A percentile compares a stretch with the other conserved stretches of the same genome.
Evolutionary conservation across 129 eudicot species (phyloP).

Genomic region (Oenanthe sinensis): DNA sequence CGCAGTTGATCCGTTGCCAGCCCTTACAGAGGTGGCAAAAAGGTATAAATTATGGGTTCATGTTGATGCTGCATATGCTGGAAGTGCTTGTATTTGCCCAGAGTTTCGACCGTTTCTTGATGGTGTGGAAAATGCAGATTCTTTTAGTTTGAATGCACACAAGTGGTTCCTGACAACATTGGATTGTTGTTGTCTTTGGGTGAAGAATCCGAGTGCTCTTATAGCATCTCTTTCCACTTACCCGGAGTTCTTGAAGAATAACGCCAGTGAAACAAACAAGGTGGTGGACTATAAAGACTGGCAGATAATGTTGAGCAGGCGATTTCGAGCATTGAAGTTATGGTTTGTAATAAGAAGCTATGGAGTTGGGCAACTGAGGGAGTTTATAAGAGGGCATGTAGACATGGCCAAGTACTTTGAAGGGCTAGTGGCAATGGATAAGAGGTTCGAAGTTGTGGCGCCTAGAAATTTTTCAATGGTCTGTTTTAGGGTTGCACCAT

Average conservation of each 20-base stretch:
- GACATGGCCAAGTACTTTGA: constrained; percentile 24
- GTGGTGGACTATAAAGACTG: constrained; percentile 30
- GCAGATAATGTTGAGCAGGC: constrained; percentile 18
- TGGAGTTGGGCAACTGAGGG: constrained; percentile 21
- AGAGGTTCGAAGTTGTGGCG: constrained; percentile 24
- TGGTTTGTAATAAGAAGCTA: constrained; percentile 21
- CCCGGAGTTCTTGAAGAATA: constrained; percentile 22
- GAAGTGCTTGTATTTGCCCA: constrained; percentile 4
- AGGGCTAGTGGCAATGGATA: constrained; percentile 13
- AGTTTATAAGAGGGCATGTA: constrained; percentile 19
- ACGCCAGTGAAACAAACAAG: constrained; percentile 7
- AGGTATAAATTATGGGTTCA: background rate
- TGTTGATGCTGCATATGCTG: constrained; percentile 2
- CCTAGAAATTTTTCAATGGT: constrained; percentile 30
- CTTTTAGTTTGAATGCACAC: constrained; percentile 21
- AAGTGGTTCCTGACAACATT: constrained; percentile 22
- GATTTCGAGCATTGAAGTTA: constrained; percentile 20
- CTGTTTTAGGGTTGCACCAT: constrained; percentile 21
- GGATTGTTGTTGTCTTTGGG: constrained; percentile 26
- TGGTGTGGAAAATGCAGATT: constrained; percentile 21
- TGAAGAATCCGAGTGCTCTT: constrained; percentile 12
- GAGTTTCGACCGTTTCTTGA: constrained; percentile 11
- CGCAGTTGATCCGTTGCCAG: constrained; percentile 16
- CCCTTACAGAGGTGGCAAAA: background rate
- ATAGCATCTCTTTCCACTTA: constrained; percentile 5